Percentiles rank a stretch among this genome's conserved stretches.
Evolutionary conservation across 768 basidiomycete genomes (phyloP).

Genomic region (Suillus hirtellus): DNA sequence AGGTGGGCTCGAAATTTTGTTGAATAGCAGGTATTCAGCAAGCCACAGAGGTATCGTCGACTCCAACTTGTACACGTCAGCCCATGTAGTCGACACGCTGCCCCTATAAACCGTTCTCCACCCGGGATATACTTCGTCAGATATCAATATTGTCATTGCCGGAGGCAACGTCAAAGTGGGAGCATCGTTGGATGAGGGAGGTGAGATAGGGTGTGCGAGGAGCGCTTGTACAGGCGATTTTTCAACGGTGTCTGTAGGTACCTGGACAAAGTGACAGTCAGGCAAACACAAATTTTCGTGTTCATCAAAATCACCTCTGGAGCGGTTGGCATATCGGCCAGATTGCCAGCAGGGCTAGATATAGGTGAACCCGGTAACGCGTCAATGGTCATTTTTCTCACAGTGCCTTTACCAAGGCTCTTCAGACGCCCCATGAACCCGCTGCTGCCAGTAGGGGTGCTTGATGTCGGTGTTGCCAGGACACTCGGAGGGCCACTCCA

Average conservation of each 20-base stretch:
- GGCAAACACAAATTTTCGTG: not conserved
- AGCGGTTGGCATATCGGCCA: conserved; percentile 17
- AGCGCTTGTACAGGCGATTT: conserved; percentile 58
- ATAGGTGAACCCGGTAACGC: conserved; percentile 27
- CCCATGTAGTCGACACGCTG: conserved; percentile 55
- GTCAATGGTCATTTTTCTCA: conserved; percentile 30
- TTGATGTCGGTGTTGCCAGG: conserved; percentile 40
- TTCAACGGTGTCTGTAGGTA: conserved; percentile 27
- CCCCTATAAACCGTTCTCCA: conserved; percentile 82
- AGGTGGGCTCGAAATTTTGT: conserved; percentile 53
- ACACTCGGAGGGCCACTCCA: conserved; percentile 40
- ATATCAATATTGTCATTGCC: conserved; percentile 69
- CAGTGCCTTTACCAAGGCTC: conserved; percentile 64
- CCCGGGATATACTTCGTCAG: conserved; percentile 75
- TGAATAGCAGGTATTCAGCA: conserved; percentile 78
- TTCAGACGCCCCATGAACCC: conserved; percentile 82
- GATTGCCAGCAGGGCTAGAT: conserved; percentile 14
- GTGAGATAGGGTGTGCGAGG: conserved; percentile 55
- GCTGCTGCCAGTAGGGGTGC: conserved; percentile 44
- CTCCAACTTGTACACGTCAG: conserved; percentile 61
- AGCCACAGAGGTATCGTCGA: conserved; percentile 85
- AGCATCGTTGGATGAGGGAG: conserved; percentile 71
- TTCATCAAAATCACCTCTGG: conserved; percentile 26
- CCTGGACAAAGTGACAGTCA: conserved; percentile 21
- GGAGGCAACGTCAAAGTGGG: conserved; percentile 64